Evolutionary conservation across 2,329 filamentous ascomycete genomes (phyloP).

Genomic region (Whalleya microplaca): DNA sequence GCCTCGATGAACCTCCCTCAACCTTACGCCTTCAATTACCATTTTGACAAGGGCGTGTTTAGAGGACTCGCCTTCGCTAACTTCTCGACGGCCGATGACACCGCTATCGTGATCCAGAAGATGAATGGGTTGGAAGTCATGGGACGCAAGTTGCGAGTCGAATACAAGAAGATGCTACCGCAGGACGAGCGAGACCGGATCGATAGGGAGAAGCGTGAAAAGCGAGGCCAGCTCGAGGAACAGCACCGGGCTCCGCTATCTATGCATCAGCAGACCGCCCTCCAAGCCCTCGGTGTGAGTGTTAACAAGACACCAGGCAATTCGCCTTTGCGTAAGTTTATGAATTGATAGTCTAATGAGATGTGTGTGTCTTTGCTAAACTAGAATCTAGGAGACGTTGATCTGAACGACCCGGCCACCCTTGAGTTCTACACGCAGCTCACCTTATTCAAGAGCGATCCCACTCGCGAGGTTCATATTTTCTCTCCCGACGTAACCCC

Average conservation of each 20-base stretch:
- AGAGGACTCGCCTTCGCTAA: constrained; percentile 96
- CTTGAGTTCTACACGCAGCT: constrained; percentile 90
- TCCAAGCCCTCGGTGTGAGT: constrained; percentile 74
- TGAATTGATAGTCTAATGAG: background rate
- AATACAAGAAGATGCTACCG: constrained; percentile 99
- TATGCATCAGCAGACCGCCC: constrained; percentile 81
- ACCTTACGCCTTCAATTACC: constrained; percentile 98
- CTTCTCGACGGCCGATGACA: constrained; percentile 95
- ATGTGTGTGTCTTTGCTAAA: constrained; percentile 15
- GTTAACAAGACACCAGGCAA: constrained; percentile 64
- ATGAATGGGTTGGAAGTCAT: constrained; percentile 97
- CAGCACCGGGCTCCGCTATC: constrained; percentile 79
- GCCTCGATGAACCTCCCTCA: constrained; percentile 90
- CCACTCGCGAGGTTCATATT: constrained; percentile 75
- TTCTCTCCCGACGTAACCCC: constrained; percentile 83
- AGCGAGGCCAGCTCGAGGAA: constrained; percentile 93
- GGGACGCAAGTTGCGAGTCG: constrained; percentile 90
- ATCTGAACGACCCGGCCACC: constrained; percentile 88
- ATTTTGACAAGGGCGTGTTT: constrained; percentile 98
- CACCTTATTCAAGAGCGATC: constrained; percentile 83
- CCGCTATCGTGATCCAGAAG: constrained; percentile 84
- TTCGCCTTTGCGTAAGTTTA: constrained; percentile 51
- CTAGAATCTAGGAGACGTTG: constrained; percentile 62
- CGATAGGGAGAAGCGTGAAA: constrained; percentile 94
- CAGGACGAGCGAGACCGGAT: constrained; percentile 93